These are phyloP conservation scores for Rosa persica DNA, from an alignment of 306 rosid species.

Conservation along the genomic window DNA sequence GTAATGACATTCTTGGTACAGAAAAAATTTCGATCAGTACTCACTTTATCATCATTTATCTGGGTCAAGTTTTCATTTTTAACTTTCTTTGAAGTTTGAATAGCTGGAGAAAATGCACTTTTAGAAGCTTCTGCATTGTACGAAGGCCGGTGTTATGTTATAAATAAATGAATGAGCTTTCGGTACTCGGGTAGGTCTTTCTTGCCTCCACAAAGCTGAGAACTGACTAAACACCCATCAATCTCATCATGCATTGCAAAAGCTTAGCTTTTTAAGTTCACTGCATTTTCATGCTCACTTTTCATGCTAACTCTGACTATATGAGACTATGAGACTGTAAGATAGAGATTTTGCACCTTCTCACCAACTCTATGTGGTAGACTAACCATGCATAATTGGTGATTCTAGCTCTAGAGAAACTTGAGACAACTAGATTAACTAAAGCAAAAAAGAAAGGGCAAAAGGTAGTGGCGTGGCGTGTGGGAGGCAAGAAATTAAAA, in stretches of 20 bases:
- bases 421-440: background rate
- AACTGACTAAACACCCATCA: constrained; percentile 34
- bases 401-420: background rate
- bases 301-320: background rate
- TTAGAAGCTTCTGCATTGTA: constrained; percentile 4
- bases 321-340: background rate
- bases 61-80: background rate
- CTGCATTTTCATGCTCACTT: background rate
- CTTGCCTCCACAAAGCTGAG: background rate
- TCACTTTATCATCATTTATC: background rate
- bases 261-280: background rate
- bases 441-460: constrained; percentile 19
- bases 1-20: background rate
- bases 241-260: constrained; percentile 6
- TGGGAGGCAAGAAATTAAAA: constrained; percentile 28
- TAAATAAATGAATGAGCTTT: background rate
- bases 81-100: background rate
- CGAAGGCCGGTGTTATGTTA: background rate
- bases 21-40: background rate
- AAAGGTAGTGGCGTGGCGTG: constrained; percentile 12
- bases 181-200: background rate
- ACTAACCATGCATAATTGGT: background rate
- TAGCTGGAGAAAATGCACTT: constrained; percentile 1
- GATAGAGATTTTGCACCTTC: background rate
- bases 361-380: background rate